phyloP scores from a whole-genome alignment of 305 asterid genomes.

The Stenogyne calaminthoides region DNA sequence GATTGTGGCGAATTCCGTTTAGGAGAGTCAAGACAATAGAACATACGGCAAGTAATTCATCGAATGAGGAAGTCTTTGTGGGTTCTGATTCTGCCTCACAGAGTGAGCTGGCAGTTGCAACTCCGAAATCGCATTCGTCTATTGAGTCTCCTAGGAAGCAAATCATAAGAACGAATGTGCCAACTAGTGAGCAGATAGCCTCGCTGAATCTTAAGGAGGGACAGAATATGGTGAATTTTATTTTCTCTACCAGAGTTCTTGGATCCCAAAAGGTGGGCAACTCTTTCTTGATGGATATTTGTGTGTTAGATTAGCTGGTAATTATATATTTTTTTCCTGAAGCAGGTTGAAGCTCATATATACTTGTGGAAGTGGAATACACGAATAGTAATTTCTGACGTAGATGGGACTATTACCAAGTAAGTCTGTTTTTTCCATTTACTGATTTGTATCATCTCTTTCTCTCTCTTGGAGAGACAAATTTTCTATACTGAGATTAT shows the following conservation, averaged over 20 bases:
- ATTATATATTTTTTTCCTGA: conserved; percentile 3
- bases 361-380: conserved; percentile 99
- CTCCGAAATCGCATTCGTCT: conserved; percentile 35
- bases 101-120: conserved; percentile 39
- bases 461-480: background rate
- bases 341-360: conserved; percentile 95
- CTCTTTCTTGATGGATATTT: conserved; percentile 18
- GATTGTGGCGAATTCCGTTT: conserved; percentile 89
- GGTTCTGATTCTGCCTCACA: conserved; percentile 56
- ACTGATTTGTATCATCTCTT: background rate
- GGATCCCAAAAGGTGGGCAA: conserved; percentile 75
- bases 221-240: conserved; percentile 79
- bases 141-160: conserved; percentile 64
- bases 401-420: conserved; percentile 96
- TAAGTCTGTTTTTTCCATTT: conserved; percentile 39
- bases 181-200: conserved; percentile 80
- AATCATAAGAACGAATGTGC: conserved; percentile 78
- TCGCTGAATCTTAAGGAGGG: conserved; percentile 86
- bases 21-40: conserved; percentile 81
- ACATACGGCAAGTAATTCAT: conserved; percentile 49
- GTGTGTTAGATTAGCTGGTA: conserved; percentile 12
- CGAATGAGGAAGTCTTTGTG: conserved; percentile 60
- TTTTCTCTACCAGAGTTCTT: conserved; percentile 79
- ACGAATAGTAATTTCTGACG: conserved; percentile 85
- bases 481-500: background rate